Evolutionary conservation across 371 early-diverging fungal species (phyloP), one percentile per base, ranked within the genome.

Genomic region (Scutellospora calospora): DNA sequence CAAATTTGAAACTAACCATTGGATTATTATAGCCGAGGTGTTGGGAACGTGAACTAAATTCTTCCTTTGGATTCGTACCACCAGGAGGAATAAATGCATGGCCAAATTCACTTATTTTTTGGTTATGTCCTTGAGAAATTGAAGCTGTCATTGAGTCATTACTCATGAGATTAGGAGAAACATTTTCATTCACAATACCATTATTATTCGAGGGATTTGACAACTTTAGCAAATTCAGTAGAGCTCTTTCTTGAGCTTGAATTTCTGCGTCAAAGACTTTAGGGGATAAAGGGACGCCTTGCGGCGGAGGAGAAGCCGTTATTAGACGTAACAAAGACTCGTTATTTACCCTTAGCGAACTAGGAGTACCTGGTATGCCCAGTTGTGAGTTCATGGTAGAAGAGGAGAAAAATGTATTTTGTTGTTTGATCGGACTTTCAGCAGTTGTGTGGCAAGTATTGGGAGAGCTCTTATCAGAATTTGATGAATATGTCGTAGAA

Each of bases 1-100:
- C 79, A 54, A 78, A 78, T 68, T 68, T 51, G 68, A 78, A 78
- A 51, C 38, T 66, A 16, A n/a, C 16, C 51, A 63, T 62, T 5
- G 68, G 62, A 66, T 62, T 76, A n/a, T 62, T 25, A 27, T 22
- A 12, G 45, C 6, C 18, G 18, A 9, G 20, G 33, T 4, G 29
- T 54, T 3, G 5, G 2, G 52, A 25, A 33, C 14, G 22, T 72
- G 49, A 45, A 45, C 12, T 45, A 45, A 45, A 11, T 45, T 29
- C 22, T 20, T 20, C 45, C 20, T 41, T n/a, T 52, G 14, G 22
- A 51, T 52, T 73, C 6, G 20, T 54, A 73, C 18, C 74, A 12
- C 31, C 20, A 12, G 73, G 52, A 25, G 76, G 38, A 33, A 75
- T 38, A 38, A 60, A 55, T 25, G 20, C 76, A 11, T 41, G 59